Percentiles rank a stretch among this genome's conserved stretches.
phyloP scores from a whole-genome alignment of 192 early-diverging fungal genomes.

The Piromyces finnis region DNA sequence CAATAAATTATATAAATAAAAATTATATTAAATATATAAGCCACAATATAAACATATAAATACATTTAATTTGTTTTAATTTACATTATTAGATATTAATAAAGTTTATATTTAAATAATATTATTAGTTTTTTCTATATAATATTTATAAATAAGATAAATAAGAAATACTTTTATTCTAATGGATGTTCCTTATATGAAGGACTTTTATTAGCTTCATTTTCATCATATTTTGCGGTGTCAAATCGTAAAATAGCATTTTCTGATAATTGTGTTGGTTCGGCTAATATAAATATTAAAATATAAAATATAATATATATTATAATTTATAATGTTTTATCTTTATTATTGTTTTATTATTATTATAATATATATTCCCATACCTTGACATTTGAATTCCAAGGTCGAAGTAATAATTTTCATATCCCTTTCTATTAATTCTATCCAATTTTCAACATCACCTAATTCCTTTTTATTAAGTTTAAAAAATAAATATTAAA shows the following conservation, averaged over 20 bases:
- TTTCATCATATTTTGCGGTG: neutral
- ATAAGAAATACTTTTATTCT: neutral
- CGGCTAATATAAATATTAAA: neutral
- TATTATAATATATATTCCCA: too few species aligned
- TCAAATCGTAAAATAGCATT: neutral
- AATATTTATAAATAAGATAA: too few species aligned
- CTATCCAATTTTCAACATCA: neutral
- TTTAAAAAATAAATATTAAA: too few species aligned
- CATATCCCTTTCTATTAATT: neutral
- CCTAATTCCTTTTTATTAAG: neutral
- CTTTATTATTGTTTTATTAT: neutral
- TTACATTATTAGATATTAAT: too few species aligned
- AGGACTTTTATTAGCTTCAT: neutral
- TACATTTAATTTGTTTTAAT: too few species aligned
- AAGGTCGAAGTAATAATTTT: neutral
- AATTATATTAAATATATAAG: too few species aligned
- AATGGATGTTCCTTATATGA: neutral
- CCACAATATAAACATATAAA: too few species aligned
- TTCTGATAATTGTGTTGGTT: neutral
- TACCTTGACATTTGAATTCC: neutral
- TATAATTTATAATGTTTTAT: neutral
- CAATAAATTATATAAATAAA: too few species aligned
- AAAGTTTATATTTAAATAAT: too few species aligned
- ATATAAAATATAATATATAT: neutral
- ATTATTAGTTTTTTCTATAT: too few species aligned